Evolutionary conservation across 2,329 filamentous ascomycete genomes (phyloP), one percentile per base, ranked within the genome.

Genomic region (Passalora sequoiae): DNA sequence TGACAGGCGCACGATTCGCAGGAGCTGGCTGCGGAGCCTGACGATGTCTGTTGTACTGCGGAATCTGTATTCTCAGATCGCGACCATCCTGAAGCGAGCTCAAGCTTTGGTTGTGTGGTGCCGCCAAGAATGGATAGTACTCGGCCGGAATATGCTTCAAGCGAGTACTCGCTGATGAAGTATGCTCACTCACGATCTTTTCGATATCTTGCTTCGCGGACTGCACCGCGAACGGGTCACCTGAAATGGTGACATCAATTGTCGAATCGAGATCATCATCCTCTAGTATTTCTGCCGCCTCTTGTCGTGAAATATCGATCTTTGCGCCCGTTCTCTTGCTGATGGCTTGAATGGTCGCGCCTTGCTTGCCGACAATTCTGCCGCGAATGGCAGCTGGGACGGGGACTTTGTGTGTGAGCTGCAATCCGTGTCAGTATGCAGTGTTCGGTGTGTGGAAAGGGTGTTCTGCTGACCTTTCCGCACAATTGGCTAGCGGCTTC

Each of bases 111-210:
- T 89, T 86, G n/a, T n/a, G n/a, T n/a, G n/a, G n/a, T n/a, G n/a
- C n/a, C n/a, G n/a, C n/a, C 65, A 98, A 83, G 72, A 98, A 98
- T 40, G 91, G 91, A 68, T 92, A 98, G 67, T 92, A 94, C 63
- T 95, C 89, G 19, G 88, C 79, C 6, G 92, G 89, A 47, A 98
- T 84, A 37, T 83, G 81, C 66, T 83, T 87, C 53, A 98, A 69
- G 57, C 86, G 87, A 44, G 88, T 76, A 68, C 80, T 92, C 60
- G 89, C 78, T 56, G 84, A 91, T 43, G 87, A 84, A 40, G 86
- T 82, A 50, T 88, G 83, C 67, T 96, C 89, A 57, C 84, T 84
- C 43, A 87, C 88, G 62, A 97, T 96, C 59, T 83, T 84, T 59
- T 87, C 76, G 58, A 98, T 92, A 57, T 87, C 84, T 44, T 86